A percentile compares a stretch with the other conserved stretches of the same genome.
phyloP scores from a whole-genome alignment of 1,284 basidiomycete genomes.

The Volvariella volvacea region DNA sequence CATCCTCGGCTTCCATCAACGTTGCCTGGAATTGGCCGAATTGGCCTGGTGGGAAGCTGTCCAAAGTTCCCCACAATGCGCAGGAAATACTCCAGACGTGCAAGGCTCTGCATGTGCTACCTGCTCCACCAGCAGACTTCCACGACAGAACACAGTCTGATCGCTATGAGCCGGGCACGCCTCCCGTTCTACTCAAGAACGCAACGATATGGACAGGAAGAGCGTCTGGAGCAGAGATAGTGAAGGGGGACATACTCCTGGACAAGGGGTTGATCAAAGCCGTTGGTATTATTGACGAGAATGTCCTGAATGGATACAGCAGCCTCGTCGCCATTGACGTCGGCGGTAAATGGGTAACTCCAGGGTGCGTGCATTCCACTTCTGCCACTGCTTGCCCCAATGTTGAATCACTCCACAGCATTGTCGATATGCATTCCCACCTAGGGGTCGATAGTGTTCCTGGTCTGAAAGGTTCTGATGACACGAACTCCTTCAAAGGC shows the following conservation, averaged over 20 bases:
- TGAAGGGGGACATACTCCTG: slow-evolving; percentile 53
- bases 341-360: slow-evolving; percentile 58
- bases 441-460: slow-evolving; percentile 62
- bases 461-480: slow-evolving; percentile 38
- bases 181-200: slow-evolving; percentile 64
- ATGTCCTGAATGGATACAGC: slow-evolving; percentile 22
- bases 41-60: slow-evolving; percentile 11
- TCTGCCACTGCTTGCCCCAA: background rate
- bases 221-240: slow-evolving; percentile 54
- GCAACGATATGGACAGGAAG: slow-evolving; percentile 84
- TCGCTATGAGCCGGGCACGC: slow-evolving; percentile 59
- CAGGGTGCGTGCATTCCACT: slow-evolving; percentile 32
- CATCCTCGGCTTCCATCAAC: slow-evolving; percentile 13
- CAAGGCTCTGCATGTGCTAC: slow-evolving; percentile 32
- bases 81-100: slow-evolving; percentile 41
- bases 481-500: slow-evolving; percentile 43
- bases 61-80: slow-evolving; percentile 36
- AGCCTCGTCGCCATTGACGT: slow-evolving; percentile 26
- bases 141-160: slow-evolving; percentile 55
- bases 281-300: slow-evolving; percentile 37
- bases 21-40: slow-evolving; percentile 13
- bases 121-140: slow-evolving; percentile 52
- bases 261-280: slow-evolving; percentile 51
- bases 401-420: slow-evolving; percentile 25
- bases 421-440: slow-evolving; percentile 76